These are phyloP conservation scores for Colletotrichum lindemuthianum DNA, from an alignment of 2,329 filamentous ascomycete genomes.

Conservation along the genomic window DNA sequence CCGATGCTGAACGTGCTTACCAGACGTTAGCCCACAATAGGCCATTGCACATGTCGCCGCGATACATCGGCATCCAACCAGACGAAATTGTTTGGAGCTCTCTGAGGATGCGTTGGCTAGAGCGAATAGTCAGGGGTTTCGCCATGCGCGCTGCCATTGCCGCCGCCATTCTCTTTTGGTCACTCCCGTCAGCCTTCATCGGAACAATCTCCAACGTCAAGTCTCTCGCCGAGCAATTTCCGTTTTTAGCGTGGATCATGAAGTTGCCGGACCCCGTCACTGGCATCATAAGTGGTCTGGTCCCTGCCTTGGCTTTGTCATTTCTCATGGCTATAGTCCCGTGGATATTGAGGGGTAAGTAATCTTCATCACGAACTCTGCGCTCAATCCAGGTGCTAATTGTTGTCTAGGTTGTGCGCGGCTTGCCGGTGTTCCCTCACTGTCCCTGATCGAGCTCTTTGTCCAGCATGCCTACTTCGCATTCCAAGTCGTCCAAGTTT, in stretches of 20 bases:
- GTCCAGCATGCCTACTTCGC: constrained; percentile 84
- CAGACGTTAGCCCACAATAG: constrained; percentile 86
- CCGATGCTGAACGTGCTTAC: constrained; percentile 85
- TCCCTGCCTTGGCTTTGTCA: constrained; percentile 82
- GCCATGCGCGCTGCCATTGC: constrained; percentile 73
- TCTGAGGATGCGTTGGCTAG: constrained; percentile 75
- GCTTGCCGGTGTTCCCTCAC: constrained; percentile 75
- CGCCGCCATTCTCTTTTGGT: constrained; percentile 87
- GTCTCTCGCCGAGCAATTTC: constrained; percentile 70
- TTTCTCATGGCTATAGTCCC: constrained; percentile 87
- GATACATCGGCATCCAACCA: constrained; percentile 84
- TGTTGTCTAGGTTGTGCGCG: constrained; percentile 69
- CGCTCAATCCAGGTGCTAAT: constrained; percentile 21
- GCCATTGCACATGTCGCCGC: constrained; percentile 84
- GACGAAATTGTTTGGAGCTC: constrained; percentile 89
- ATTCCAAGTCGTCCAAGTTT: constrained; percentile 86
- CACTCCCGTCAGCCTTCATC: constrained; percentile 78
- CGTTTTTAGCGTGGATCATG: constrained; percentile 79
- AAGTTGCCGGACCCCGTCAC: constrained; percentile 74
- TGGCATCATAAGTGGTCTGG: constrained; percentile 83
- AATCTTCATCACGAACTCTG: neutral
- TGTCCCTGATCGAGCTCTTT: constrained; percentile 77
- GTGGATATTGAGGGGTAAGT: constrained; percentile 75
- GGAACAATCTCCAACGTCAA: constrained; percentile 87
- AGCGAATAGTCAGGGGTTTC: constrained; percentile 76